Evolutionary conservation across 148 eudicot species (phyloP), one percentile per base, ranked within the genome.

Genomic region (Limonium bicolor): DNA sequence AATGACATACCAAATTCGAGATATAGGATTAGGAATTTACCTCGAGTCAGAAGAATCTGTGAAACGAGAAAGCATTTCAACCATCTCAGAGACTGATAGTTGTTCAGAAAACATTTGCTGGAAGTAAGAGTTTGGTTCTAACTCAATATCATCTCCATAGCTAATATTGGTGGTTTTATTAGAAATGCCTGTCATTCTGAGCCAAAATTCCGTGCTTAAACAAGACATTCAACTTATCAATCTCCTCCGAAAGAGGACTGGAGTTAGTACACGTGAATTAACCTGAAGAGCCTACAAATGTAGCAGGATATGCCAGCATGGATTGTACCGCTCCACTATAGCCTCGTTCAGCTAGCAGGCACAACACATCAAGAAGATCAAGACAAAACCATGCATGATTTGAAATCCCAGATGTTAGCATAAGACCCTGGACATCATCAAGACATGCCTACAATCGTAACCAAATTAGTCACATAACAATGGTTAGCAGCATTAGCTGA

Each of bases 271-370:
- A 48, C 58, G 56, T n/a, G 62, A 46, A 63, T 84, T 66, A 60
- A 80, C 71, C 64, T 85, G 82, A 61, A 90, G 93, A 53, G 69
- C 76, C 99, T 84, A 69, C 51, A 69, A 53, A 51, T 61, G 3
- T 67, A n/a, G 71, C 76, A 50, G 99, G 99, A 41, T 69, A 54
- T 47, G 80, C 78, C 6, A 90, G 93, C 58, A 90, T 57, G 25
- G 69, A 67, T 48, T 62, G 84, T 22, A 90, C 74, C 32, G 69
- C 49, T 48, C 56, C 72, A 23, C 78, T 86, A 61, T 84, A 79
- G 47, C 99, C 99, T 58, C 70, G 74, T 60, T 90, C 95, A 34
- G 99, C 77, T 57, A 90, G 59, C 61, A 71, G 82, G 53, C 99
- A 90, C 54, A 90, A 46, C 28, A 90, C 77, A 59, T 85, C 87